Conservation (phyloP, 345 rosid species). For the Hypericum androsaemum region DNA sequence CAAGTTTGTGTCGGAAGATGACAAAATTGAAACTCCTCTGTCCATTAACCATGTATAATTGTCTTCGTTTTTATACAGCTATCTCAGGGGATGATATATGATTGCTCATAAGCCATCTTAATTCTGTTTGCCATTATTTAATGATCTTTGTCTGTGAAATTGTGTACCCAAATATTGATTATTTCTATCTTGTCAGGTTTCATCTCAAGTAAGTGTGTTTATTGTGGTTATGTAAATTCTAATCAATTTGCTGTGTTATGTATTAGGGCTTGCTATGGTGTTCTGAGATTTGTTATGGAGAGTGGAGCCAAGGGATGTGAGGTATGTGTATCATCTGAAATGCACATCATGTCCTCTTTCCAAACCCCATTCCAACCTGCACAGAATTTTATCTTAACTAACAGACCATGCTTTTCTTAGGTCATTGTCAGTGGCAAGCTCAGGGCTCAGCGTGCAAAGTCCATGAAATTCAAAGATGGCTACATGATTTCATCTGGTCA, state of each 20-base stretch:
- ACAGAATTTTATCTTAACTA: background rate
- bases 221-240: too few relatives aligned
- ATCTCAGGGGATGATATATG: too few relatives aligned
- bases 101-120: too few relatives aligned
- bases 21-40: slow-evolving; percentile 9
- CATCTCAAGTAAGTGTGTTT: too few relatives aligned
- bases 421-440: slow-evolving; percentile 93
- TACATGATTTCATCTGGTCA: slow-evolving; percentile 96
- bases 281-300: slow-evolving; percentile 73
- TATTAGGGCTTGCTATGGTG: slow-evolving; percentile 82
- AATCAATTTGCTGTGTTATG: background rate
- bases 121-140: background rate
- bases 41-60: background rate
- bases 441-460: slow-evolving; percentile 81
- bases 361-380: too few relatives aligned
- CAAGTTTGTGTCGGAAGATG: slow-evolving; percentile 32
- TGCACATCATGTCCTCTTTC: background rate
- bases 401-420: slow-evolving; percentile 16
- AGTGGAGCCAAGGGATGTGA: slow-evolving; percentile 90
- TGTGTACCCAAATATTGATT: background rate
- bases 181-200: too few relatives aligned
- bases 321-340: slow-evolving; percentile 23
- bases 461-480: slow-evolving; percentile 94
- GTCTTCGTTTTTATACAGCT: too few relatives aligned
- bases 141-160: slow-evolving; percentile 4